Percentiles rank a stretch among this genome's conserved stretches.
phyloP scores from a whole-genome alignment of 1,139 yeast genomes.

The Yamadazyma sp. region DNA sequence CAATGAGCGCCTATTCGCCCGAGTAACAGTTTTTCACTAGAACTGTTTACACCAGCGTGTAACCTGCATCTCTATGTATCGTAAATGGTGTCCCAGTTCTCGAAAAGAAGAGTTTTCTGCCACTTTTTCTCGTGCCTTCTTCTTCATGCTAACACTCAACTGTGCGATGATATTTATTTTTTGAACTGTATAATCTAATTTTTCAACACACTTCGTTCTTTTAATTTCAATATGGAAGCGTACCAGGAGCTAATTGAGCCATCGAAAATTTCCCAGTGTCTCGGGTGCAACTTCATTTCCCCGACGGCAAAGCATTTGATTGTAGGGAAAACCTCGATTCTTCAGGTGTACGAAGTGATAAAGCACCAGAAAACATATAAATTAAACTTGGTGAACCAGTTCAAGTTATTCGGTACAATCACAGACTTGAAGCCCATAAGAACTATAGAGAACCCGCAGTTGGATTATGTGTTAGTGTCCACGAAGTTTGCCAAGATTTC shows the following conservation, averaged over 20 bases:
- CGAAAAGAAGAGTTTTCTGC: too few species aligned
- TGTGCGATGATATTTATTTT: constrained; percentile 4
- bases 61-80: too few species aligned
- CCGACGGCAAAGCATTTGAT: constrained; percentile 53
- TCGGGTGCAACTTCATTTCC: constrained; percentile 63
- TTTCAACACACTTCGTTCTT: constrained; percentile 2
- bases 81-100: too few species aligned
- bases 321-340: constrained; percentile 68
- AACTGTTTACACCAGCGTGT: background rate
- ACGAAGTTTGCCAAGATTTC: constrained; percentile 80
- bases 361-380: constrained; percentile 27
- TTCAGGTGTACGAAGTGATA: constrained; percentile 63
- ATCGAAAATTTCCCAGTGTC: constrained; percentile 63
- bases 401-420: constrained; percentile 69
- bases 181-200: background rate
- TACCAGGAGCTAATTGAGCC: constrained; percentile 82
- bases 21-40: background rate
- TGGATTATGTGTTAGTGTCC: constrained; percentile 66
- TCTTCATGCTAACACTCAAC: background rate
- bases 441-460: constrained; percentile 47
- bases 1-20: background rate
- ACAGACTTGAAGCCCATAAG: constrained; percentile 56
- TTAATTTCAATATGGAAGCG: constrained; percentile 59
- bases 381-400: constrained; percentile 62
- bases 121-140: background rate